Evolutionary conservation across 306 rosid species (phyloP), one percentile per base, ranked within the genome.

Genomic region (Cotoneaster glaucophyllus): DNA sequence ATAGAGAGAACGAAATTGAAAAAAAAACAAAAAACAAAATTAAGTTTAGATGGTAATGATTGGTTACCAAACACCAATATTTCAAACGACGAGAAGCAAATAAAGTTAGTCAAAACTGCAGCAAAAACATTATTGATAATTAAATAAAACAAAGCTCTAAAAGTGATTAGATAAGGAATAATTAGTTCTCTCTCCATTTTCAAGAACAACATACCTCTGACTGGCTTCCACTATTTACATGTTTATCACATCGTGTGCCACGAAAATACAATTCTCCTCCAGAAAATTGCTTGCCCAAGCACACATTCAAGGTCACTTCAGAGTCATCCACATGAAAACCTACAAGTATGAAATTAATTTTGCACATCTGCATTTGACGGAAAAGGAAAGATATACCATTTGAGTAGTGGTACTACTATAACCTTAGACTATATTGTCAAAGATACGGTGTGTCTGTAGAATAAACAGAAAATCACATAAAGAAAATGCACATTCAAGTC

Each of bases 251-350:
- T 67, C 97, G 88, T 63, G 85, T 85, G 75, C 98, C 98, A 9
- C 98, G 91, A 75, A 93, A 93, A 79, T 85, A 93, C 79, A 93
- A 80, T 67, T 88, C 92, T 63, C 98, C 98, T 37, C 92, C 98
- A 73, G 91, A 54, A 87, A 93, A 93, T 76, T 88, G 87, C 69
- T 84, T 88, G 64, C 97, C 97, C 88, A 93, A 83, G 89, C 98
- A 93, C 83, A 93, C 81, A 74, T 93, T 93, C 85, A 93, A 86
- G 37, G 93, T 88, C 64, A 89, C 93, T 88, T 93, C 97, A 2
- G 98, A 72, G 61, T 93, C 98, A 75, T 91, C 98, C 54, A 93
- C 96, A 65, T 93, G 98, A 78, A 93, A 91, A 62, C 93, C 98
- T 93, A 87, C 78, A 87, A 79, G 74, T 19, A 8, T 52, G 76